Conservation (phyloP, 2,329 filamentous ascomycete species). For the Scedosporium apiospermum region DNA sequence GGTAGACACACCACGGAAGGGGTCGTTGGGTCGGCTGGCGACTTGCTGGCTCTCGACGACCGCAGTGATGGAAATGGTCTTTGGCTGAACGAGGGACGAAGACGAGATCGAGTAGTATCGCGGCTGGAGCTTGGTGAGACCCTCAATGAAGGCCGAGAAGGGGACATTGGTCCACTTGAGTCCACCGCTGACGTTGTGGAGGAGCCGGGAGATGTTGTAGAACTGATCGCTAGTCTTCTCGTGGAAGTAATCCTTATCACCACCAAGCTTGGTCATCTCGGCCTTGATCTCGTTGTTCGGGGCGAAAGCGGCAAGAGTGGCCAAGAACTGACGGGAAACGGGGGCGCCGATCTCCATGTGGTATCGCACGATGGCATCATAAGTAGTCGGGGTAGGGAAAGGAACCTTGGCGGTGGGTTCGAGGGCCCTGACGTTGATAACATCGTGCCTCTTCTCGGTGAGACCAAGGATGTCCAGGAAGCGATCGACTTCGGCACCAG, state of each 20-base stretch:
- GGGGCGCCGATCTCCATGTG: constrained; percentile 95
- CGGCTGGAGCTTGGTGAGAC: constrained; percentile 87
- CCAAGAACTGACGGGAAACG: constrained; percentile 90
- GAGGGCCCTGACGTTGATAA: constrained; percentile 81
- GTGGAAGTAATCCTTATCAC: constrained; percentile 92
- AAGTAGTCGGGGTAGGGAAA: constrained; percentile 94
- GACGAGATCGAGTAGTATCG: constrained; percentile 99
- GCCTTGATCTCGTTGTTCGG: constrained; percentile 76
- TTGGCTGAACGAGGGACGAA: constrained; percentile 84
- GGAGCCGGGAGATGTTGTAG: constrained; percentile 81
- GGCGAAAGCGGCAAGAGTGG: constrained; percentile 79
- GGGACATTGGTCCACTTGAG: constrained; percentile 76
- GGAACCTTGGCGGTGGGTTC: constrained; percentile 96
- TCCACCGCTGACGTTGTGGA: constrained; percentile 62
- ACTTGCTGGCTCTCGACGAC: constrained; percentile 80
- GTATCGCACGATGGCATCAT: constrained; percentile 85
- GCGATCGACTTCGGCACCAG: constrained; percentile 83
- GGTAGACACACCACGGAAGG: constrained; percentile 87
- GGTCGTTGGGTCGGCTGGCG: constrained; percentile 58
- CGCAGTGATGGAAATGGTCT: constrained; percentile 91
- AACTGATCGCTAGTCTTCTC: constrained; percentile 71
- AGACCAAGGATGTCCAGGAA: constrained; percentile 75
- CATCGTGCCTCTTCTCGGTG: constrained; percentile 64
- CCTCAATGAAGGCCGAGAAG: constrained; percentile 91
- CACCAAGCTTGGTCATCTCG: constrained; percentile 80